A percentile compares a stretch with the other conserved stretches of the same genome.
Evolutionary conservation across 2,329 filamentous ascomycete species (phyloP).

Genomic region (Calonectria honghensis): DNA sequence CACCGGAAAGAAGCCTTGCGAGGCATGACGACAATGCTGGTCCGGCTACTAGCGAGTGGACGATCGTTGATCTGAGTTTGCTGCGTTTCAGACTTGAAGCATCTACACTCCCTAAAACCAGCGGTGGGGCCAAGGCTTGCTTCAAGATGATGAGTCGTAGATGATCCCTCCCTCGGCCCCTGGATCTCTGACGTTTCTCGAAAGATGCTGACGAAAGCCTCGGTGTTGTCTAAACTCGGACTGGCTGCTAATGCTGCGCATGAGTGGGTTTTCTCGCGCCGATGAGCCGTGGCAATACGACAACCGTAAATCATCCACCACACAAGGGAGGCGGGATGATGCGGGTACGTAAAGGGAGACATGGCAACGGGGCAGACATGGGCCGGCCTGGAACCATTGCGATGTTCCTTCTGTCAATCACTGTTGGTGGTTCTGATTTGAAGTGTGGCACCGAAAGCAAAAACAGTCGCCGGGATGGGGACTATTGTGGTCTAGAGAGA

Average conservation of each 20-base stretch:
- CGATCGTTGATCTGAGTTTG: constrained; percentile 51
- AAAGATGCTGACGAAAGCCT: constrained; percentile 51
- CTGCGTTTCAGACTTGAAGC: constrained; percentile 53
- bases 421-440: constrained; percentile 17
- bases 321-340: constrained; percentile 30
- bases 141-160: constrained; percentile 44
- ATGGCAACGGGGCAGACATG: constrained; percentile 4
- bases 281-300: constrained; percentile 43
- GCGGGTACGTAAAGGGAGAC: constrained; percentile 22
- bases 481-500: constrained; percentile 41
- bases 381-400: constrained; percentile 11
- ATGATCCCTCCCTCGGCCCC: constrained; percentile 45
- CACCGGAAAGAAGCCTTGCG: constrained; percentile 46
- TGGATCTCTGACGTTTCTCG: constrained; percentile 49
- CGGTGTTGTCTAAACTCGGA: constrained; percentile 46
- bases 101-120: constrained; percentile 44
- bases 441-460: constrained; percentile 28
- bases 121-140: constrained; percentile 42
- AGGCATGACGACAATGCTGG: constrained; percentile 39
- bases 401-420: constrained; percentile 25
- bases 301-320: constrained; percentile 36
- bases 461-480: constrained; percentile 33
- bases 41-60: constrained; percentile 43
- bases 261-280: constrained; percentile 48
- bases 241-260: constrained; percentile 38